Evolutionary conservation across 2,329 filamentous ascomycete genomes (phyloP), one percentile per base, ranked within the genome.

Genomic region (Nothopassalora personata): DNA sequence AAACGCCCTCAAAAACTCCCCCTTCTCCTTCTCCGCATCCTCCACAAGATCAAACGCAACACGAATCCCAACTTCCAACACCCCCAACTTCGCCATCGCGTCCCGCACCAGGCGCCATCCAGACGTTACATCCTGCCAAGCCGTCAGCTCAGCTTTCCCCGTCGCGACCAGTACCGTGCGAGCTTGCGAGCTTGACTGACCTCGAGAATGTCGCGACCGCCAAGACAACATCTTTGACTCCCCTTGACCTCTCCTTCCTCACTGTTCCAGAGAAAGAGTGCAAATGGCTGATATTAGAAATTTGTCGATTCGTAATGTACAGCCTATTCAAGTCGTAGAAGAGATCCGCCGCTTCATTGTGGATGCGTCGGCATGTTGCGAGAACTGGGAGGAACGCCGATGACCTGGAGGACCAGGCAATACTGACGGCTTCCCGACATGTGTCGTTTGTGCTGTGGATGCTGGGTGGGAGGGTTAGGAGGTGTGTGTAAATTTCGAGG

Each of bases 251-350:
- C 3, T 51, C 27, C n/a, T 3, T 10, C 27, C 9, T 10, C 13
- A 51, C 27, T 7, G 49, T 51, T 5, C 10, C 28, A 34, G 34
- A 51, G 49, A 51, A 51, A n/a, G 27, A n/a, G 23, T 51, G 27
- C n/a, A 51, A 15, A 30, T 51, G 49, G 49, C 30, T 51, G 7
- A 51, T 51, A 10, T 51, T 51, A 11, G 23, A 15, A 18, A 33
- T 51, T 51, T 34, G 49, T 9, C 49, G 49, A 13, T 34, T 51
- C 28, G 49, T 51, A 9, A 57, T 28, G 34, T 30, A 57, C 18
- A 57, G 8, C 18, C 54, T 5, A 19, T 57, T 52, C 10, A 57
- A 19, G 1, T 9, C 23, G 33, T 51, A 57, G 47, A 57, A 57
- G 2, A 45, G 33, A 31, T 30, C 3, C 4, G 48, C 54, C n/a